A percentile compares a stretch with the other conserved stretches of the same genome.
phyloP scores from a whole-genome alignment of 1,284 basidiomycete species.

The Sphaerobolus stellatus region DNA sequence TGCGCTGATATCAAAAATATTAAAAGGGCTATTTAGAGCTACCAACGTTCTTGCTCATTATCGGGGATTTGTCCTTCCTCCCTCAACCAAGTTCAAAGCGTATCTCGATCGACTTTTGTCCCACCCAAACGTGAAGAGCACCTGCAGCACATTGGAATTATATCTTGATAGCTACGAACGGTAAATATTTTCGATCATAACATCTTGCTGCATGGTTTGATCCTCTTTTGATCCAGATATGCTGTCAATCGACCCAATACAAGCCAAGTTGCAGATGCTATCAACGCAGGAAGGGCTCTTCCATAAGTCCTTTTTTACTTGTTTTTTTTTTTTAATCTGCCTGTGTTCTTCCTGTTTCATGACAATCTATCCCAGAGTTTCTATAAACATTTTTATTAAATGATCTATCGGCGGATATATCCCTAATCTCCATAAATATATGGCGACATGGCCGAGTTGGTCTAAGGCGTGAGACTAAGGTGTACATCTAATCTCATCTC shows the following conservation, averaged over 20 bases:
- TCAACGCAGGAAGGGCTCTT: constrained; percentile 58
- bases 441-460: too few relatives aligned
- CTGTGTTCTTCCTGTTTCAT: too few relatives aligned
- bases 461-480: too few relatives aligned
- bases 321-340: too few relatives aligned
- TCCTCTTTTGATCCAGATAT: constrained; percentile 51
- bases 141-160: constrained; percentile 68
- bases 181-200: background rate
- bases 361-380: too few relatives aligned
- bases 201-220: too few relatives aligned
- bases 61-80: constrained; percentile 54
- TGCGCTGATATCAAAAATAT: background rate
- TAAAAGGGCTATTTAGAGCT: constrained; percentile 64
- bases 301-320: constrained; percentile 47
- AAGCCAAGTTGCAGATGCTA: constrained; percentile 69
- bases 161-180: constrained; percentile 79
- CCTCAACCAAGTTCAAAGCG: constrained; percentile 42
- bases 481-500: too few relatives aligned
- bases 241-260: constrained; percentile 72
- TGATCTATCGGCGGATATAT: too few relatives aligned
- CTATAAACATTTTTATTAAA: too few relatives aligned
- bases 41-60: constrained; percentile 68
- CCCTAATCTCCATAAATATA: too few relatives aligned
- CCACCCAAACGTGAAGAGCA: constrained; percentile 65
- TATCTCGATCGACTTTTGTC: constrained; percentile 58